Conservation (phyloP, 2,329 filamentous ascomycete genomes). For the Hypomyces perniciosus region DNA sequence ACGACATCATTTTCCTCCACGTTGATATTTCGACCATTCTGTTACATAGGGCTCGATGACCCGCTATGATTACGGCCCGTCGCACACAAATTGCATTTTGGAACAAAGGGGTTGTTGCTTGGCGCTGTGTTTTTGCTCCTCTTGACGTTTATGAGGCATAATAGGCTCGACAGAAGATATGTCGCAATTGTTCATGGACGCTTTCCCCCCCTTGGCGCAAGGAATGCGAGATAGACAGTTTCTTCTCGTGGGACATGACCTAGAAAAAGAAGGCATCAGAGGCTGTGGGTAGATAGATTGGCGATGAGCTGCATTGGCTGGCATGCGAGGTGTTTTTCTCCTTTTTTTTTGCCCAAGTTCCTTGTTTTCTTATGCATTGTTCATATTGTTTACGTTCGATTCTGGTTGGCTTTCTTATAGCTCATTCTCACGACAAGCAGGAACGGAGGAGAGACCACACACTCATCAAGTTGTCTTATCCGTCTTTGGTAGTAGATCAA, state of each 20-base stretch:
- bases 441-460: conserved; percentile 2
- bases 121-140: not conserved
- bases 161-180: not conserved
- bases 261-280: conserved; percentile 7
- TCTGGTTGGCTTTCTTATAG: not conserved
- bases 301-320: conserved; percentile 9
- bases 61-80: conserved; percentile 2
- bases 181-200: not conserved
- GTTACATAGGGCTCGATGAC: conserved; percentile 3
- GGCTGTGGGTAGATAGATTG: conserved; percentile 7
- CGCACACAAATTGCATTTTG: conserved; percentile 5
- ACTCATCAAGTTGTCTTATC: not conserved
- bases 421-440: not conserved
- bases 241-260: conserved; percentile 2
- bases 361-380: not conserved
- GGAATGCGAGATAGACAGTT: not conserved
- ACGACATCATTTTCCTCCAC: conserved; percentile 3
- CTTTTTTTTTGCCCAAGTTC: not conserved
- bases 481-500: conserved; percentile 1
- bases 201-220: not conserved
- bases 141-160: conserved; percentile 9
- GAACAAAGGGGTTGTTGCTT: not conserved
- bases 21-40: conserved; percentile 7
- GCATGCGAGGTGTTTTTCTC: not conserved
- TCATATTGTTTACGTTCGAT: not conserved